Base-by-base conservation (phyloP, 2,329 filamentous ascomycete genomes). In the Cercospora sp. region DNA sequence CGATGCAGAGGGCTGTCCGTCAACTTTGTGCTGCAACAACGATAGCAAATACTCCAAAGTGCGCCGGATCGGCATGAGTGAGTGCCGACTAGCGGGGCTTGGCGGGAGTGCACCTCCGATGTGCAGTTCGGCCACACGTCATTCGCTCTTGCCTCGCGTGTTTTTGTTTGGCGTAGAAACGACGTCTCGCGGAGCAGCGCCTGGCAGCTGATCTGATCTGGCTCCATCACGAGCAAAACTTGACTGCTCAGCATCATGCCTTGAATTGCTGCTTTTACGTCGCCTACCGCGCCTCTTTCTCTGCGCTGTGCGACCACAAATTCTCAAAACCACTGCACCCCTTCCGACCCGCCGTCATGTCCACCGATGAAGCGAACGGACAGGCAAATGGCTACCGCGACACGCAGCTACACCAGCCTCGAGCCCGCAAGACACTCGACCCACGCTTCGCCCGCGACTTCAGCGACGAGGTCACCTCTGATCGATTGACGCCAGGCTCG, bases 341-440 rank as follows among this genome's bases (percentile, higher is more conserved):
- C 53, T n/a, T 31, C 3, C 53, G 4, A 16, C 23, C 31, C 53
- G 53, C 23, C 20, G 28, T 42, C 66, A 66, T 70, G 63, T 66
- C 64, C 12, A 55, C 67, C 63, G 66, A 61, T 53, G 63, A 51
- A 31, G 55, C 62, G 23, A 61, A 70, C 63, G 67, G 63, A 63
- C 60, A 57, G 23, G 65, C 63, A 42, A 67, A 69, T 64, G 69
- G 71, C 45, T 63, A 71, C 33, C 45, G 33, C 63, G 60, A 60
- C 58, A 28, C 20, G 39, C 23, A 31, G 39, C 20, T 63, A 23
- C 60, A 31, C 26, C 60, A 63, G 39, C 75, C 75, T 10, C 73
- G 71, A 39, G 72, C 75, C 31, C 73, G 75, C 53, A 75, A 75
- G 63, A 69, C 72, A 8, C 60, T 73, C 28, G 71, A 73, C 36